Base-by-base conservation (phyloP, 2,329 filamentous ascomycete species). In the Cladosporium sp. region DNA sequence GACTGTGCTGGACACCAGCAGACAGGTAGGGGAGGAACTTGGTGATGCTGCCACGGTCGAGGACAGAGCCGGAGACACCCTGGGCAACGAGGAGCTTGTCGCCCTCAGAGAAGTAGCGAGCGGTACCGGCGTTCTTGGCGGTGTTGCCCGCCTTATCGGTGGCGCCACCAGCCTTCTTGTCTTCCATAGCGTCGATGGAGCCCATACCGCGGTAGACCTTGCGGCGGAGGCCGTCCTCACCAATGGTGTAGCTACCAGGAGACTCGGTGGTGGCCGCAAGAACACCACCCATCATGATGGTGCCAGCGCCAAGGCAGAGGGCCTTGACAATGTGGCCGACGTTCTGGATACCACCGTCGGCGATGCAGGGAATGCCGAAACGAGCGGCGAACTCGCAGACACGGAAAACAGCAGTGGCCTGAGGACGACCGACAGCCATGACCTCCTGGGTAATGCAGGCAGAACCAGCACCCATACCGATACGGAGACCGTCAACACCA, bases 121-220 rank as follows among this genome's bases (percentile, higher is more conserved):
- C 93, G 56, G 94, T 97, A 65, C 93, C 93, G 50, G 93, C 93
- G 68, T 97, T 98, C 58, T 93, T 96, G 64, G 93, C 93, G 52
- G 93, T 94, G 69, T 97, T 98, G 69, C 74, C 78, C n/a, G 77
- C 75, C 68, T 84, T 82, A 61, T 75, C 73, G 71, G 90, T 82
- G 70, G 83, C 86, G 58, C 85, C 86, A 49, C 87, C 89, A 9
- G 91, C 90, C 79, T 95, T 95, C 82, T 93, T 95, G 75, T 97
- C 92, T 75, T 97, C 91, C 93, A 98, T 98, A 59, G 93, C 93
- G 64, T 96, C 93, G 67, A 98, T 98, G 72, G 85, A 91, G 59
- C 93, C 93, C 93, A 98, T 98, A 53, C 93, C 93, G 72, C 93
- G 88, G 79, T 98, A 98, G 35, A 93, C 91, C 80, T 98, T 98